A percentile compares a stretch with the other conserved stretches of the same genome.
Conservation (phyloP, 306 rosid species). For the Senna tora region DNA sequence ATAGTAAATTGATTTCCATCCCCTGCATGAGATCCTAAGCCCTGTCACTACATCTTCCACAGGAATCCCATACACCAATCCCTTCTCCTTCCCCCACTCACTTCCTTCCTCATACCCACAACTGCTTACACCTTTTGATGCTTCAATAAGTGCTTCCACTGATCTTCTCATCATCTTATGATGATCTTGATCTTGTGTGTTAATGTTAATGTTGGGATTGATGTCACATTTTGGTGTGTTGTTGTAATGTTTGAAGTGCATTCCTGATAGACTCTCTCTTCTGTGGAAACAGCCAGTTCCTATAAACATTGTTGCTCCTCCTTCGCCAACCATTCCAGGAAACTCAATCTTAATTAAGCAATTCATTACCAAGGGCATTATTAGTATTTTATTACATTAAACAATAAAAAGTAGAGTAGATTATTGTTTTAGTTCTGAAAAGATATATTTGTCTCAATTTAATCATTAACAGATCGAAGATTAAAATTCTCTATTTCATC, state of each 20-base stretch:
- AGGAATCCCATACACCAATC: slow-evolving; percentile 67
- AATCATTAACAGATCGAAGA: no score
- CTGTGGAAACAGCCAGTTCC: slow-evolving; percentile 83
- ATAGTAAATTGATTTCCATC: slow-evolving; percentile 63
- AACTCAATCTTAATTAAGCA: slow-evolving; percentile 55
- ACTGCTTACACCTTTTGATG: slow-evolving; percentile 51
- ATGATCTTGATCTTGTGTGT: slow-evolving; percentile 33
- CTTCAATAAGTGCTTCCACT: slow-evolving; percentile 53
- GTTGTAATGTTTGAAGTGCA: slow-evolving; percentile 32
- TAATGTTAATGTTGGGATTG: no score
- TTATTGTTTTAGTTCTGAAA: no score
- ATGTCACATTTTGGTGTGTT: neutral
- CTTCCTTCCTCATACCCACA: slow-evolving; percentile 64
- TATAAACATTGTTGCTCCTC: slow-evolving; percentile 57
- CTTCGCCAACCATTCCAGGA: slow-evolving; percentile 57
- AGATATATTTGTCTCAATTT: no score
- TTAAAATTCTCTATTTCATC: no score
- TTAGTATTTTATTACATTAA: no score
- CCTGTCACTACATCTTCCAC: slow-evolving; percentile 71
- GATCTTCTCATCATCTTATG: slow-evolving; percentile 36
- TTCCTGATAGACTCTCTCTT: slow-evolving; percentile 62
- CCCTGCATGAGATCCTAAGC: slow-evolving; percentile 57
- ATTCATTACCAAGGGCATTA: no score
- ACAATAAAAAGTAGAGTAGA: no score
- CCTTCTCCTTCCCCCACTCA: slow-evolving; percentile 78